Evolutionary conservation across 2,329 filamentous ascomycete genomes (phyloP).

Genomic region (Hypoxylon sp.): DNA sequence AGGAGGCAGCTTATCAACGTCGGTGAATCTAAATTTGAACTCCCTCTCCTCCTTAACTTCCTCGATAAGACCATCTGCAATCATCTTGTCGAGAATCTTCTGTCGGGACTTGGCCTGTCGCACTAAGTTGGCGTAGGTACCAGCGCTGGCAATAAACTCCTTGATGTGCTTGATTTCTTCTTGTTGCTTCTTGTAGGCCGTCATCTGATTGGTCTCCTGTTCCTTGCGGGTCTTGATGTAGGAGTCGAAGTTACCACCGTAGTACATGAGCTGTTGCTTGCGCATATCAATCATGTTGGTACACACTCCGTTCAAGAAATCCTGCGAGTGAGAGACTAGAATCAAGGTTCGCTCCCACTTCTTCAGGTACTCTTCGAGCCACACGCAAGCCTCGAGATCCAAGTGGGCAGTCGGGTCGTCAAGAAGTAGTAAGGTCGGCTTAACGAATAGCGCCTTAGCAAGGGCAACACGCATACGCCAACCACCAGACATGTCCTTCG

Average conservation of each 20-base stretch:
- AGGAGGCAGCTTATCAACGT: slow-evolving; percentile 98
- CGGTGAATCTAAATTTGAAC: slow-evolving; percentile 98
- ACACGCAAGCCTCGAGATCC: slow-evolving; percentile 99
- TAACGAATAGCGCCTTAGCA: slow-evolving; percentile 97
- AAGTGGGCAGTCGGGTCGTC: slow-evolving; percentile 99
- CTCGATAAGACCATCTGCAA: slow-evolving; percentile 98
- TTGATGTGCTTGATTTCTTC: slow-evolving; percentile 99
- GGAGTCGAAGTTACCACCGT: slow-evolving; percentile 99
- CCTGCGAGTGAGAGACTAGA: slow-evolving; percentile 96
- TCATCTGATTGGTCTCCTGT: slow-evolving; percentile 98
- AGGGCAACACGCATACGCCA: slow-evolving; percentile 99
- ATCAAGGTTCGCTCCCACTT: slow-evolving; percentile 99
- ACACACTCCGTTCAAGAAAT: slow-evolving; percentile 99
- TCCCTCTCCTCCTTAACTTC: slow-evolving; percentile 86
- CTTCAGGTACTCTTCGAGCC: slow-evolving; percentile 99
- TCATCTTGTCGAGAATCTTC: slow-evolving; percentile 99
- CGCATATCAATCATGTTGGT: slow-evolving; percentile 99
- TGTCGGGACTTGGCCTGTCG: slow-evolving; percentile 98
- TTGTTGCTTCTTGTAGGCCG: slow-evolving; percentile 99
- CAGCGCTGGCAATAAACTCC: slow-evolving; percentile 99
- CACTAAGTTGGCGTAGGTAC: slow-evolving; percentile 99
- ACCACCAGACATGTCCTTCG: slow-evolving; percentile 99
- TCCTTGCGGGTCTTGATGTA: slow-evolving; percentile 95
- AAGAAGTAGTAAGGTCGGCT: slow-evolving; percentile 93
- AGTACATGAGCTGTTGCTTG: slow-evolving; percentile 89